Evolutionary conservation across 2,329 filamentous ascomycete species (phyloP).

Genomic region (Huntiella abstrusa): DNA sequence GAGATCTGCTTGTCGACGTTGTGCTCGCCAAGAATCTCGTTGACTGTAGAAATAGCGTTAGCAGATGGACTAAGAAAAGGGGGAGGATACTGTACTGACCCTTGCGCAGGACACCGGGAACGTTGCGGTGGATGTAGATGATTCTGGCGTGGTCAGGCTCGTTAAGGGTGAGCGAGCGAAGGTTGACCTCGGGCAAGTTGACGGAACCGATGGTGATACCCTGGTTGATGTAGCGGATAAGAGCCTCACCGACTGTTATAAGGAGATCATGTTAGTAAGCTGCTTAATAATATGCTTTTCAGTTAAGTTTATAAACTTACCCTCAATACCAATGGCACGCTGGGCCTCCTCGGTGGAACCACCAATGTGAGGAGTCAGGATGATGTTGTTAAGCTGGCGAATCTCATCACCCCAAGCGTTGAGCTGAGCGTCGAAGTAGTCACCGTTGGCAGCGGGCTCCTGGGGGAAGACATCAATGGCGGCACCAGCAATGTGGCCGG

Average conservation of each 20-base stretch:
- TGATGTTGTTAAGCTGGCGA: constrained; percentile 71
- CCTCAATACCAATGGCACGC: constrained; percentile 82
- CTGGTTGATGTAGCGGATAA: constrained; percentile 91
- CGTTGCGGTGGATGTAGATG: constrained; percentile 92
- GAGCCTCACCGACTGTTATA: constrained; percentile 51
- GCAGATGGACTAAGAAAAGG: constrained; percentile 5
- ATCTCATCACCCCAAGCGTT: constrained; percentile 78
- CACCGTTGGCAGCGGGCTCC: constrained; percentile 83
- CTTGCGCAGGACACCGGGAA: constrained; percentile 82
- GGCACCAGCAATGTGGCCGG: constrained; percentile 75
- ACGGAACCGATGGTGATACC: constrained; percentile 81
- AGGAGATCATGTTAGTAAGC: constrained; percentile 3
- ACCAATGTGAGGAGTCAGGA: constrained; percentile 90
- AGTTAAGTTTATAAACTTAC: constrained; percentile 19
- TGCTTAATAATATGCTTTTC: neutral
- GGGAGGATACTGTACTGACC: constrained; percentile 25
- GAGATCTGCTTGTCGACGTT: constrained; percentile 99
- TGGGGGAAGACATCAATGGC: constrained; percentile 93
- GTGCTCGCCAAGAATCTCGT: constrained; percentile 83
- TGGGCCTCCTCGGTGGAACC: constrained; percentile 97
- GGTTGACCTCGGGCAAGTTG: constrained; percentile 86
- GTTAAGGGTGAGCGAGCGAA: constrained; percentile 77
- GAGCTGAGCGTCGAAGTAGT: constrained; percentile 74
- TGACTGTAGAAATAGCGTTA: constrained; percentile 36
- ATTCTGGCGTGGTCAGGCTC: constrained; percentile 79